phyloP scores from a whole-genome alignment of 164 flowering plant genomes.

The Vitis amurensis region DNA sequence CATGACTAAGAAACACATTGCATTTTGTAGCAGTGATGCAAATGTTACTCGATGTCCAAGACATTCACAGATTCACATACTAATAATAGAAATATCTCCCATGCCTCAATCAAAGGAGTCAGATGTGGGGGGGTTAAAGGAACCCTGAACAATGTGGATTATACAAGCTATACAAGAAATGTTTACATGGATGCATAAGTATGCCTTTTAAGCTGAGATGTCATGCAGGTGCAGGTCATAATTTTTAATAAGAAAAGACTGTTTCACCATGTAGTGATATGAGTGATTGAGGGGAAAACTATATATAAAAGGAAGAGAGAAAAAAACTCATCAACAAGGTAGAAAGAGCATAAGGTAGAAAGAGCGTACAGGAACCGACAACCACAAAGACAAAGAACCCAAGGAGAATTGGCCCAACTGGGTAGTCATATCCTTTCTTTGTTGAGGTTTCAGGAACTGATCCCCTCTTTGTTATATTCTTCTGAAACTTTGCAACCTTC shows the following conservation, averaged over 20 bases:
- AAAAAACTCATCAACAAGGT: not conserved
- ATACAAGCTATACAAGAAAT: no score
- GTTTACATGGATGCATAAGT: not conserved
- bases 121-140: no score
- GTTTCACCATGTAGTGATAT: not conserved
- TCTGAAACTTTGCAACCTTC: conserved; percentile 50
- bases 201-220: not conserved
- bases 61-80: no score
- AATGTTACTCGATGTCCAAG: no score
- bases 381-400: conserved; percentile 49
- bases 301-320: not conserved
- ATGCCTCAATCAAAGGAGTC: no score
- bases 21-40: no score
- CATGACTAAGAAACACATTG: no score
- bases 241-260: not conserved
- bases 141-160: no score
- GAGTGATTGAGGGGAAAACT: not conserved
- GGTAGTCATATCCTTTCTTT: conserved; percentile 35
- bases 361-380: conserved; percentile 43
- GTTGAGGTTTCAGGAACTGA: conserved; percentile 19
- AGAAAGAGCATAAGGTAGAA: not conserved
- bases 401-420: conserved; percentile 41
- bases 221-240: not conserved
- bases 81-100: no score
- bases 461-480: conserved; percentile 46